Percentiles rank a stretch among this genome's conserved stretches.
These are phyloP conservation scores for Fabrea salina DNA, from an alignment of 169 alveolate genomes.

Conservation along the genomic window DNA sequence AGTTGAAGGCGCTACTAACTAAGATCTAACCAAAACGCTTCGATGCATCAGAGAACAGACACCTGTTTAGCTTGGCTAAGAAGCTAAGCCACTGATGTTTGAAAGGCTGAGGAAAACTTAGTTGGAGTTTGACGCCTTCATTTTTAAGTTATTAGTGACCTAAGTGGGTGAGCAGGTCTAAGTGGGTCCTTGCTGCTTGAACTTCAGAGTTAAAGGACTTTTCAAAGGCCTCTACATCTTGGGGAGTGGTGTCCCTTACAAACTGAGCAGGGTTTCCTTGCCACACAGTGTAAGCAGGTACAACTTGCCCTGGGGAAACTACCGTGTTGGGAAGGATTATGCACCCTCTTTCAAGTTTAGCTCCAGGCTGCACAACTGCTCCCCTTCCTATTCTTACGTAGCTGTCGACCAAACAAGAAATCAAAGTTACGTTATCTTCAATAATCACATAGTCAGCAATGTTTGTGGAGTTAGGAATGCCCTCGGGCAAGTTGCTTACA, in stretches of 20 bases:
- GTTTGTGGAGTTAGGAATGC: constrained; percentile 40
- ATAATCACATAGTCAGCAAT: constrained; percentile 49
- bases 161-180: background rate
- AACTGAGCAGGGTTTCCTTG: constrained; percentile 55
- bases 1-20: no score
- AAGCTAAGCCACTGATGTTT: no score
- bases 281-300: constrained; percentile 58
- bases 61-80: no score
- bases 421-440: constrained; percentile 40
- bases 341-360: constrained; percentile 54
- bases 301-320: constrained; percentile 59
- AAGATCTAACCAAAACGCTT: no score
- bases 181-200: background rate
- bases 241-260: background rate
- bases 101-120: no score
- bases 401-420: constrained; percentile 46
- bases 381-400: constrained; percentile 46
- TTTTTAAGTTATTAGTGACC: no score
- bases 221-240: background rate
- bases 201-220: background rate
- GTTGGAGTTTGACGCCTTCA: no score
- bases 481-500: constrained; percentile 42
- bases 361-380: constrained; percentile 48
- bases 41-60: no score
- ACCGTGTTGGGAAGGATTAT: constrained; percentile 47